Base-by-base conservation (phyloP, 108 stramenopile genomes). In the Hondaea fermentalgiana region DNA sequence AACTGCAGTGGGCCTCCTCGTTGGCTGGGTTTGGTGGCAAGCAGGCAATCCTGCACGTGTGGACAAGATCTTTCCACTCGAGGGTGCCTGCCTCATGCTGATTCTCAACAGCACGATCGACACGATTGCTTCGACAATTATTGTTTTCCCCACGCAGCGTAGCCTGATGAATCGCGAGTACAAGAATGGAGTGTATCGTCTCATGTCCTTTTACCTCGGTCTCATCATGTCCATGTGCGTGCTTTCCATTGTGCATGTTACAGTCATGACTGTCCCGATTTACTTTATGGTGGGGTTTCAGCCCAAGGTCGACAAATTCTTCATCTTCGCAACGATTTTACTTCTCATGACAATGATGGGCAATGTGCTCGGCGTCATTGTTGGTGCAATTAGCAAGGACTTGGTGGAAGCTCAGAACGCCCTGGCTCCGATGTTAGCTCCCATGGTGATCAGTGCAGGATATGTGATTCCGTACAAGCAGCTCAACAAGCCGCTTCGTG, bases 381-480 rank as follows among this genome's bases (percentile, higher is more conserved):
- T 87, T 5, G 87, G 57, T 21, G 89, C 83, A 47, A 44, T 87
- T 49, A 72, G 44, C 49, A 87, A 87, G 29, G 89, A 89, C 57
- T 35, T 76, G 4, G 45, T 21, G 14, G 64, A 69, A 23, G 64
- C 83, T 5, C 89, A 87, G 29, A 55, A 87, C 43, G 28, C 35
- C 8, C 53, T 60, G 5, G 44, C 51, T 42, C 83, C 89, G 19
- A 49, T 45, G 23, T 35, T 89, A 5, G 57, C 57, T 5, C 89
- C 87, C 51, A 0, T 87, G 60, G 5, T 89, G 29, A 17, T 89
- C 35, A 87, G 55, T 49, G 44, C 43, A 45, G 89, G 89, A 14
- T 87, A 60, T 72, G 45, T 89, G 28, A 59, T 89, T 55, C 89
- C 89, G 4, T 89, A 89, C 57, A 35, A 43, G n/a, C 58, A 87